A percentile compares a stretch with the other conserved stretches of the same genome.
These are phyloP conservation scores for Akanthomyces uredinophilus DNA, from an alignment of 2,329 filamentous ascomycete species.

Conservation along the genomic window DNA sequence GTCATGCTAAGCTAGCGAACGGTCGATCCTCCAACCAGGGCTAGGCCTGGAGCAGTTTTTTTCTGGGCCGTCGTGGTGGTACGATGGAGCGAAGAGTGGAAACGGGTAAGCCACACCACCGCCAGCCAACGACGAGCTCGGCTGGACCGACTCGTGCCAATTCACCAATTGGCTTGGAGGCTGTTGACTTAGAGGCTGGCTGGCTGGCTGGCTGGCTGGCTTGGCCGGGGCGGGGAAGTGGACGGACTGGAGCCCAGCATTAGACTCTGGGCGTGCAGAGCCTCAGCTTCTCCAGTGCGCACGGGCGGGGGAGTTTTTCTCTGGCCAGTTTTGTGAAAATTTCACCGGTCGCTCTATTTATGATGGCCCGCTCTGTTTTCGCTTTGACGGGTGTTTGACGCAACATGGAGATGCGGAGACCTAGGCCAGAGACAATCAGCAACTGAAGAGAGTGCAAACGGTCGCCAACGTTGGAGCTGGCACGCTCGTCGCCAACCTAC, in stretches of 20 bases:
- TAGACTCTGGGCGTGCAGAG: conserved; percentile 11
- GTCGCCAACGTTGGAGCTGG: neutral
- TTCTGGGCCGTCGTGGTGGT: neutral
- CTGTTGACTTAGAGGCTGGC: no score
- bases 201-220: no score
- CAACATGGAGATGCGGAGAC: no score
- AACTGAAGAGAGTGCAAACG: neutral
- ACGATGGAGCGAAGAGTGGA: conserved; percentile 2
- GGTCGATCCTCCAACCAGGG: neutral
- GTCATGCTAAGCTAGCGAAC: conserved; percentile 2
- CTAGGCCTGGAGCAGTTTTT: neutral
- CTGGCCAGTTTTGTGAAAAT: neutral
- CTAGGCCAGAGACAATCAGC: neutral
- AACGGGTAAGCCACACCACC: neutral
- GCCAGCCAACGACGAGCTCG: neutral
- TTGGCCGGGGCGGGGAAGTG: neutral
- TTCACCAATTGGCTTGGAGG: neutral
- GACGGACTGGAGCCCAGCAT: neutral
- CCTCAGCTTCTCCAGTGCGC: neutral
- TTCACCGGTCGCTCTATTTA: neutral
- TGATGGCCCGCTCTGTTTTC: neutral
- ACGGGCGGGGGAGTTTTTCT: neutral
- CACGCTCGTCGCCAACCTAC: no score
- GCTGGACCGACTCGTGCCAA: conserved; percentile 1
- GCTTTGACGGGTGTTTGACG: neutral